A percentile compares a stretch with the other conserved stretches of the same genome.
Evolutionary conservation across 148 eudicot species (phyloP).

Genomic region (Cornus suecica): DNA sequence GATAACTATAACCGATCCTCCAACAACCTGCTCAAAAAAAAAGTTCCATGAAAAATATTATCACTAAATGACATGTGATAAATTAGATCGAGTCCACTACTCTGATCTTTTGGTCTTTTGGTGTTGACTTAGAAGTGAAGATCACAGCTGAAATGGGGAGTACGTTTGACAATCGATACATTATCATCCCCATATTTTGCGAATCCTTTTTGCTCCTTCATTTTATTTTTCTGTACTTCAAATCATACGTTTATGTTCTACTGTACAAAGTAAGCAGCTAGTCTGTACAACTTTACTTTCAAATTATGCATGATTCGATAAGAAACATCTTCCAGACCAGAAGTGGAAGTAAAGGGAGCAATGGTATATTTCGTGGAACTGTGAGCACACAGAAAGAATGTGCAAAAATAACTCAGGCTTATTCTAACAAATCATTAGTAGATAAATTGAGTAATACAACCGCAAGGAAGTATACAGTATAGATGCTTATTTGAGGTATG

Average conservation of each 20-base stretch:
- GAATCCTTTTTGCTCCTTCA: too few species aligned
- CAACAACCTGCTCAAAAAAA: slow-evolving; percentile 37
- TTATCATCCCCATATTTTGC: neutral
- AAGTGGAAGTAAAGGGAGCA: neutral
- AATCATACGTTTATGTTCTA: neutral
- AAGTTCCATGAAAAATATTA: neutral
- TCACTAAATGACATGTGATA: neutral
- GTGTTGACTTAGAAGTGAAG: neutral
- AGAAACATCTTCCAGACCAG: neutral
- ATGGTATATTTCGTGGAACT: too few species aligned
- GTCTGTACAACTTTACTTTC: too few species aligned
- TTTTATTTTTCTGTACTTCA: neutral
- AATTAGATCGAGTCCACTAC: neutral
- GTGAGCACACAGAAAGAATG: too few species aligned
- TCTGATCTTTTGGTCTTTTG: too few species aligned
- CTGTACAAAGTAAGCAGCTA: neutral
- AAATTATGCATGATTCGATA: neutral
- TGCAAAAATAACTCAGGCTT: too few species aligned
- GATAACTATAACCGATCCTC: slow-evolving; percentile 53
- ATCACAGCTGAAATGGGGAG: neutral
- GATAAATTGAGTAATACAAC: too few species aligned
- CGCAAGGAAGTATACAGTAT: too few species aligned
- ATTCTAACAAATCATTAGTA: too few species aligned
- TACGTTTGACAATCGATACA: neutral
- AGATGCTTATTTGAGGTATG: too few species aligned